Evolutionary conservation across 1,284 basidiomycete genomes (phyloP).

Genomic region (Leccinum pachyderme): DNA sequence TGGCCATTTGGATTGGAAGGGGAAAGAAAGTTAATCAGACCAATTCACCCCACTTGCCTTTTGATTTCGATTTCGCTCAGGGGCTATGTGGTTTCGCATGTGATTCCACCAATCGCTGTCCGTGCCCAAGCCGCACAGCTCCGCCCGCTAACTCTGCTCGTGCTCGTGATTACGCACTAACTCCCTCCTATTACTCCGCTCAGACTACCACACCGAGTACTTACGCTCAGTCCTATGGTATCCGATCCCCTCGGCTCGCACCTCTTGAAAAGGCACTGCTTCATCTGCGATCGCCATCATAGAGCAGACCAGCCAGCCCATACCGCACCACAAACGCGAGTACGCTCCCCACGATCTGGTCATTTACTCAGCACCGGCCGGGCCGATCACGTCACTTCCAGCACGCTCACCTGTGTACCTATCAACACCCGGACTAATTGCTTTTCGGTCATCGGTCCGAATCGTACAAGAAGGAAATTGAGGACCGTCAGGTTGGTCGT

Average conservation of each 20-base stretch:
- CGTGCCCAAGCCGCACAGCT: not conserved
- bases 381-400: conserved; percentile 1
- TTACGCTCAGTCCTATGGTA: not conserved
- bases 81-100: not conserved
- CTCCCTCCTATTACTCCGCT: conserved; percentile 10
- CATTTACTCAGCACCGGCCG: conserved; percentile 5
- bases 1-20: conserved; percentile 43
- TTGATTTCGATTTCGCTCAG: conserved; percentile 2
- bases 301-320: conserved; percentile 82
- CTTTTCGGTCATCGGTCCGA: conserved; percentile 83
- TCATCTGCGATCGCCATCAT: conserved; percentile 83
- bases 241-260: not conserved
- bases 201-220: not conserved
- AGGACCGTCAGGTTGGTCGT: conserved; percentile 87
- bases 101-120: not conserved
- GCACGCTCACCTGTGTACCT: conserved; percentile 57
- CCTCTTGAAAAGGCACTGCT: not conserved
- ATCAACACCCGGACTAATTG: conserved; percentile 73
- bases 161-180: conserved; percentile 27
- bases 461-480: conserved; percentile 74
- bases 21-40: not conserved
- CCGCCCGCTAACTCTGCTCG: conserved; percentile 2
- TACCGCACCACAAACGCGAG: conserved; percentile 85
- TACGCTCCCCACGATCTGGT: conserved; percentile 65
- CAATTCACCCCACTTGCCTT: not conserved